These are phyloP conservation scores for Naganishia vaughanmartiniae DNA, from an alignment of 768 basidiomycete species.

Conservation along the genomic window DNA sequence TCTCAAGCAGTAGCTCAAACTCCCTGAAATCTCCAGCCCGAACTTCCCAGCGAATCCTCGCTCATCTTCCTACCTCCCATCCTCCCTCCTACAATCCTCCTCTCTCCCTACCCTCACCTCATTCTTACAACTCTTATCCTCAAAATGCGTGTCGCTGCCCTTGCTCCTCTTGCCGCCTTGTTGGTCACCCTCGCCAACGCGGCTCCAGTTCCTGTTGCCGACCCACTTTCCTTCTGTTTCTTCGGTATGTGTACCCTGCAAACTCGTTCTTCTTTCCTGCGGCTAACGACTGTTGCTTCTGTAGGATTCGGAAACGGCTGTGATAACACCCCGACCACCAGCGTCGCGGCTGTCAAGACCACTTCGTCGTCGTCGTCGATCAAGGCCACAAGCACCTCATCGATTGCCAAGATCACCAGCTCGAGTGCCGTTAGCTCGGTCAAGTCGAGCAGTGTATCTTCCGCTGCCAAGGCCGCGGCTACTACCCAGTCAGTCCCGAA, in stretches of 20 bases:
- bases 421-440: not conserved
- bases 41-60: slow-evolving; percentile 13
- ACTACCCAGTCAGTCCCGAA: not conserved
- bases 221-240: slow-evolving; percentile 20
- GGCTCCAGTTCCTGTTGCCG: slow-evolving; percentile 10
- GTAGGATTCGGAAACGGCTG: slow-evolving; percentile 18
- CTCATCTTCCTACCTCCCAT: slow-evolving; percentile 24
- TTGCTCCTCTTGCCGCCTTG: slow-evolving; percentile 19
- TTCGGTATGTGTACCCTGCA: not conserved
- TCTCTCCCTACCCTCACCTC: slow-evolving; percentile 7
- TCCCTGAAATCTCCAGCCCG: slow-evolving; percentile 21
- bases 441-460: slow-evolving; percentile 11
- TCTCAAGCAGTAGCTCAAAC: slow-evolving; percentile 22
- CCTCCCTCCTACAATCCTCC: slow-evolving; percentile 11
- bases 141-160: slow-evolving; percentile 25
- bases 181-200: slow-evolving; percentile 21
- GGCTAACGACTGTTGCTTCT: not conserved
- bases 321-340: not conserved
- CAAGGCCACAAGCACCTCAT: not conserved
- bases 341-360: slow-evolving; percentile 16
- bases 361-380: not conserved
- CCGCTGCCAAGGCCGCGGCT: not conserved
- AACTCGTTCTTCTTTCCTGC: not conserved
- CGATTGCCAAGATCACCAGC: not conserved
- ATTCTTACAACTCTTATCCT: slow-evolving; percentile 23